These are phyloP conservation scores for Colletotrichum spaethianum DNA, from an alignment of 2,329 filamentous ascomycete species.

Conservation along the genomic window DNA sequence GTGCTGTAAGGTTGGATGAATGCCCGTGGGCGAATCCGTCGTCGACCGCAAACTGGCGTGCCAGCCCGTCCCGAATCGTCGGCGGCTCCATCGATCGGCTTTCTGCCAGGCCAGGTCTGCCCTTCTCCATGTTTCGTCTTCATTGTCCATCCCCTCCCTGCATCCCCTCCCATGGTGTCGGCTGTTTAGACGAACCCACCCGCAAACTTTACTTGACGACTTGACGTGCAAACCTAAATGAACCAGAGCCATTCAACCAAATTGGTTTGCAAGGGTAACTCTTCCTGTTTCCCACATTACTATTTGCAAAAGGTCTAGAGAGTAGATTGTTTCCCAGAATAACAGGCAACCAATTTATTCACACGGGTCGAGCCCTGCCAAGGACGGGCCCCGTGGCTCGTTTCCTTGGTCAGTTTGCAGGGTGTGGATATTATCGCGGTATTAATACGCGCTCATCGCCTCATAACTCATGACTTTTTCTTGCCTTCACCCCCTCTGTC, in stretches of 20 bases:
- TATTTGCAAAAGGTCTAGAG: not conserved
- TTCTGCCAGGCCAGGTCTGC: not conserved
- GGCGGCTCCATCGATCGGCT: constrained; percentile 31
- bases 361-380: constrained; percentile 9
- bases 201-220: constrained; percentile 32
- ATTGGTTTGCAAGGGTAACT: not conserved
- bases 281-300: not conserved
- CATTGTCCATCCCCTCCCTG: constrained; percentile 1
- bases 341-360: constrained; percentile 7
- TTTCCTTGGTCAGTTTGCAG: constrained; percentile 20
- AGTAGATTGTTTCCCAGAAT: constrained; percentile 19
- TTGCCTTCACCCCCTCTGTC: not conserved
- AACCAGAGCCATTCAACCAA: not conserved
- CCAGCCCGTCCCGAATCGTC: not conserved
- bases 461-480: constrained; percentile 9
- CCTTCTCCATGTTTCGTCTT: constrained; percentile 34
- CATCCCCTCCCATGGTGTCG: not conserved
- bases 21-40: not conserved
- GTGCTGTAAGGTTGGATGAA: not conserved
- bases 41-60: not conserved
- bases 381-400: constrained; percentile 22
- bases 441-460: constrained; percentile 26
- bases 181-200: constrained; percentile 24
- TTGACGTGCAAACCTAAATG: constrained; percentile 29
- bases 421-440: constrained; percentile 14